A percentile compares a stretch with the other conserved stretches of the same genome.
phyloP scores from a whole-genome alignment of 257 asterid genomes.

The Solanum sitiens region DNA sequence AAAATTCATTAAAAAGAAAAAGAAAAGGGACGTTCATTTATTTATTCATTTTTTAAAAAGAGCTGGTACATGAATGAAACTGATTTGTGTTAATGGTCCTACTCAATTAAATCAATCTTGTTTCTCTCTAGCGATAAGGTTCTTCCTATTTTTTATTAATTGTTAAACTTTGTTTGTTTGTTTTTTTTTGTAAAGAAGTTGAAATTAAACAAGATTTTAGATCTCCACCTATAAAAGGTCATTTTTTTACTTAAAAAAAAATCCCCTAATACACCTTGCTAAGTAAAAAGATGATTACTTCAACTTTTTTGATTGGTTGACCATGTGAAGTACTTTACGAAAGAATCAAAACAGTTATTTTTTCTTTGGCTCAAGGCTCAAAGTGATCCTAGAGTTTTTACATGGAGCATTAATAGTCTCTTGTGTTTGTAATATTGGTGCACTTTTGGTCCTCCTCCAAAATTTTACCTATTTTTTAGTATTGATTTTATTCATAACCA shows the following conservation, averaged over 20 bases:
- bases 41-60: background rate
- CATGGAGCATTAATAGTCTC: too few species aligned
- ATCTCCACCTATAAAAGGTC: background rate
- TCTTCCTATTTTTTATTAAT: background rate
- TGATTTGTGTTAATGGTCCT: background rate
- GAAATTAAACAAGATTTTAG: background rate
- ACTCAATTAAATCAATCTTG: background rate
- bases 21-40: too few species aligned
- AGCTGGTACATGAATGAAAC: background rate
- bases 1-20: too few species aligned
- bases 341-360: too few species aligned
- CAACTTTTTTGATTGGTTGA: background rate
- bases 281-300: background rate
- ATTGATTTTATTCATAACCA: too few species aligned
- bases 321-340: background rate
- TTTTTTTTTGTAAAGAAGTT: background rate
- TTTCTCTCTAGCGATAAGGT: background rate
- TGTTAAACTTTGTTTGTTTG: background rate
- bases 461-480: too few species aligned
- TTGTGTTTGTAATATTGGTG: too few species aligned
- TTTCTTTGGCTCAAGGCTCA: too few species aligned
- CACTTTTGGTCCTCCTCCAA: too few species aligned
- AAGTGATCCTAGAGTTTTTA: too few species aligned
- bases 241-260: background rate
- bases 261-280: background rate